Base-by-base conservation (phyloP, 176 grass and related monocot genomes). In the Ampelocalamus luodianensis region DNA sequence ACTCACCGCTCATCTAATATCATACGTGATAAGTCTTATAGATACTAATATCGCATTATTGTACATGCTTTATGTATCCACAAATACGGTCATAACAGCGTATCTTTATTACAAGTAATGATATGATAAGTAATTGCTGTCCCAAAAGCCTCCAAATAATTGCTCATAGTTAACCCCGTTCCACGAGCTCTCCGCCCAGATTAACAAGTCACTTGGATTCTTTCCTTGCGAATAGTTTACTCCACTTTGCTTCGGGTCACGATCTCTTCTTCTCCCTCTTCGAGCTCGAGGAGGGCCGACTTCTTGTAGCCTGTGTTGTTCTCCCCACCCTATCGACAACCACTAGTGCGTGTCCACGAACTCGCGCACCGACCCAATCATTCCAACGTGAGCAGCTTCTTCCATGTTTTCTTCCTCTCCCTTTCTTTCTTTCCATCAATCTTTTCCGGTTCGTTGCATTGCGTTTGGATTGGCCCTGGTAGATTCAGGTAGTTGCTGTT, bases 281-380 rank as follows among this genome's bases (percentile, higher is more conserved):
- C 59, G 32, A 67, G 60, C 60, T 50, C 17, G 71, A 43, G n/a
- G 77, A 54, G 32, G 50, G 58, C 68, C 59, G 44, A 58, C 78
- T 66, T 38, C 45, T 83, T 60, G 74, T 65, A 56, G 55, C 69
- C 59, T 44, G 46, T 62, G 77, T 71, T 74, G 68, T 79, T 79
- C 60, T 44, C 60, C 70, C 42, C n/a, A 59, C 44, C 71, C 83
- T 83, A 86, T 83, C 78, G 83, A 86, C 88, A 82, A 16, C 45
- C 55, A 49, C 22, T 37, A 76, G 71, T 63, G 83, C 88, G 83
- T 60, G 71, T 50, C 88, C 83, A 89, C 88, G 63, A 85, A 77
- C 64, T 60, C 53, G 49, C 42, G 39, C 63, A 60, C 50, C 39
- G 38, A 10, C 34, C 42, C 51, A 80, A 83, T 83, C 74, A 83